Percentiles rank a stretch among this genome's conserved stretches.
phyloP scores from a whole-genome alignment of 805 yeast genomes.

The Metschnikowia gelsemii region DNA sequence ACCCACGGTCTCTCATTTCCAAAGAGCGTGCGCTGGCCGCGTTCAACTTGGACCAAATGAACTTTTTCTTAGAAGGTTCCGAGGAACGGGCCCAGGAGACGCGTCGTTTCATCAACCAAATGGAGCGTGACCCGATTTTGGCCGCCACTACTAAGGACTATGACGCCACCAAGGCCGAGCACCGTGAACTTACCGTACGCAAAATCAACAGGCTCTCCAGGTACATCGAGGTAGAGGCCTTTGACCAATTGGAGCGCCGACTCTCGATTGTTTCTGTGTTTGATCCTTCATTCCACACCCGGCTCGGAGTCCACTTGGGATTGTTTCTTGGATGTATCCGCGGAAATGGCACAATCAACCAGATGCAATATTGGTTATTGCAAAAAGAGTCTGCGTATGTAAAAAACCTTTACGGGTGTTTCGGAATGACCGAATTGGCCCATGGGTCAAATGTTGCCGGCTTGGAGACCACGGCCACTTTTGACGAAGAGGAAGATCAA shows the following conservation, averaged over 20 bases:
- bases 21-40: conserved; percentile 46
- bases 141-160: conserved; percentile 54
- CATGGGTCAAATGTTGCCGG: conserved; percentile 85
- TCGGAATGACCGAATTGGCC: conserved; percentile 65
- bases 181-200: conserved; percentile 57
- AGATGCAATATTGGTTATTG: conserved; percentile 78
- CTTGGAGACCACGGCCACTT: conserved; percentile 88
- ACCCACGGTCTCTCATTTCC: conserved; percentile 35
- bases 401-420: conserved; percentile 61
- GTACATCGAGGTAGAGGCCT: conserved; percentile 54
- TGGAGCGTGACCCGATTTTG: conserved; percentile 67
- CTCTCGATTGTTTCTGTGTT: conserved; percentile 57
- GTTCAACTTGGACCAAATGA: conserved; percentile 40
- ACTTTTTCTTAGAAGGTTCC: conserved; percentile 57
- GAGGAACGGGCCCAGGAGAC: conserved; percentile 41
- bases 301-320: conserved; percentile 87
- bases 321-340: conserved; percentile 76
- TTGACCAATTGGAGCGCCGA: conserved; percentile 54
- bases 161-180: conserved; percentile 54
- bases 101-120: conserved; percentile 52
- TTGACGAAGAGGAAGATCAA: conserved; percentile 59
- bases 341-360: conserved; percentile 86
- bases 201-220: conserved; percentile 61
- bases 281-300: conserved; percentile 79
- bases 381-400: conserved; percentile 61